phyloP scores from a whole-genome alignment of 306 rosid genomes.

The Quercus dentata region DNA sequence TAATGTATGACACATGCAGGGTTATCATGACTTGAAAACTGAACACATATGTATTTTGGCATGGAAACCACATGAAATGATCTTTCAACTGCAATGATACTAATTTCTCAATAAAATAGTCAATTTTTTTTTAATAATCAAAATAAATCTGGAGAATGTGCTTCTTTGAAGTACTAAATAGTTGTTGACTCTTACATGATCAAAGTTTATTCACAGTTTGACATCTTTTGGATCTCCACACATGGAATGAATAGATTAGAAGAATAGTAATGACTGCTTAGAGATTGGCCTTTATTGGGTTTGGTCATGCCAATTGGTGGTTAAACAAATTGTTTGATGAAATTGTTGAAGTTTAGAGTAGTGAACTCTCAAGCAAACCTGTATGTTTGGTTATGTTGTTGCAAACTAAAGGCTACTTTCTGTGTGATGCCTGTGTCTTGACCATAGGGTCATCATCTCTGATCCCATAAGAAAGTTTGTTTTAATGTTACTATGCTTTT shows the following conservation, averaged over 20 bases:
- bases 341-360: neutral
- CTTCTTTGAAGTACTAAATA: neutral
- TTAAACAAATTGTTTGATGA: neutral
- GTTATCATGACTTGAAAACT: neutral
- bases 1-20: neutral
- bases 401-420: neutral
- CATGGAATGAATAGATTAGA: neutral
- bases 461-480: neutral
- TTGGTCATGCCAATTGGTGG: neutral
- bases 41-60: neutral
- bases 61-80: neutral
- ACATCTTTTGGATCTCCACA: neutral
- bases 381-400: neutral
- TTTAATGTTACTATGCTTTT: neutral
- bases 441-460: neutral
- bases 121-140: neutral
- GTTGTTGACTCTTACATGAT: neutral
- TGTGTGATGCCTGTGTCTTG: neutral
- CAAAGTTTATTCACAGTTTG: neutral
- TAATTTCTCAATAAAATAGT: neutral
- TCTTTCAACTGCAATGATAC: neutral
- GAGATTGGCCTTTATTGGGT: too few species aligned
- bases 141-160: neutral
- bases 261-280: neutral
- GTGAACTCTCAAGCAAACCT: neutral